Conservation (phyloP, 345 rosid species). For the Alliaria petiolata region DNA sequence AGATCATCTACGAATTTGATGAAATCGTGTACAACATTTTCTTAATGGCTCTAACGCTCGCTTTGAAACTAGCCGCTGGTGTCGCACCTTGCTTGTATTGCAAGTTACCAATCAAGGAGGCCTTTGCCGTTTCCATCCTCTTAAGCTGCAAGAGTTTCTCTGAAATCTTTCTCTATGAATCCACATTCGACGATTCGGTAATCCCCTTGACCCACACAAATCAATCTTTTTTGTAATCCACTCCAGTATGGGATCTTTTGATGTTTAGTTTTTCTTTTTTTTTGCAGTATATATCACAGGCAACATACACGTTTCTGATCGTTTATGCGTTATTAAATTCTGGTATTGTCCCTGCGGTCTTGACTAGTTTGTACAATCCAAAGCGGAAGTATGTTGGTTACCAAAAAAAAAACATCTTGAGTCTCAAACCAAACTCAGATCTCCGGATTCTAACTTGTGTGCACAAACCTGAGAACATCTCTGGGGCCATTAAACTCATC, state of each 20-base stretch:
- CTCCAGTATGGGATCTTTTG: too few species aligned
- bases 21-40: constrained; percentile 10
- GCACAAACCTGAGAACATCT: constrained; percentile 38
- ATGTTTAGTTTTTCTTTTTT: too few species aligned
- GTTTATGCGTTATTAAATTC: not conserved
- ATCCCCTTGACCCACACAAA: not conserved
- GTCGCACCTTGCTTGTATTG: constrained; percentile 13
- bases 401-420: not conserved
- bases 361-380: constrained; percentile 1
- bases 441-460: constrained; percentile 42
- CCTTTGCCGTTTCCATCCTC: not conserved
- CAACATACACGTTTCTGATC: constrained; percentile 3
- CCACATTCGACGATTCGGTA: not conserved
- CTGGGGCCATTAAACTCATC: constrained; percentile 16
- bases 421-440: constrained; percentile 22
- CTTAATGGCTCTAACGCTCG: not conserved
- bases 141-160: constrained; percentile 8
- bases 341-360: not conserved
- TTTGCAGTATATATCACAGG: constrained; percentile 6
- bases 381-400: constrained; percentile 13
- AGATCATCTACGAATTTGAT: constrained; percentile 1
- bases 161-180: constrained; percentile 8
- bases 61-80: not conserved
- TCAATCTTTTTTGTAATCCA: not conserved
- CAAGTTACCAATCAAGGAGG: constrained; percentile 16